These are phyloP conservation scores for Alternaria solani DNA, from an alignment of 2,329 filamentous ascomycete species.

Conservation along the genomic window DNA sequence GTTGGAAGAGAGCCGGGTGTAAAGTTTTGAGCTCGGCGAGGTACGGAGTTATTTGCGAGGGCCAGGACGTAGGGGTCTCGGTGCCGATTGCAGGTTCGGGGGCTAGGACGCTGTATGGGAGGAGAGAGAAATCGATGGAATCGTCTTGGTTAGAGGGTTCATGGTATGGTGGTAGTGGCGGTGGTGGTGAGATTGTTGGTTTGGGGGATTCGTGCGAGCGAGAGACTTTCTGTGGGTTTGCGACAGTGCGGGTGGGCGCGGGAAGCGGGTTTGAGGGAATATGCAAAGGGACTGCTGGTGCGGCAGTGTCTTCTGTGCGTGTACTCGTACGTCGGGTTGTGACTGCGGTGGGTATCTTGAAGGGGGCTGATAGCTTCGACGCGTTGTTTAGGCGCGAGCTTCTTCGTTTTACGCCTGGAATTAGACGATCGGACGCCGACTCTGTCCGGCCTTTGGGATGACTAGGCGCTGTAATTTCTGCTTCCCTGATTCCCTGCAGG, in stretches of 20 bases:
- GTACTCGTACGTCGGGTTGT: background rate
- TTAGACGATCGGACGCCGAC: background rate
- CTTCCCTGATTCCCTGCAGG: background rate
- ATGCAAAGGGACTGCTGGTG: background rate
- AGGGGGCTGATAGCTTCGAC: background rate
- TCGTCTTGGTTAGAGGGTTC: background rate
- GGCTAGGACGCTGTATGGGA: conserved; percentile 36
- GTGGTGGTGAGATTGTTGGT: background rate
- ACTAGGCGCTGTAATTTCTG: background rate
- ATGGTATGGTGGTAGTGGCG: too few species aligned
- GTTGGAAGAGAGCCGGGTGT: conserved; percentile 44
- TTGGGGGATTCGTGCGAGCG: background rate
- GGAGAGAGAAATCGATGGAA: conserved; percentile 30
- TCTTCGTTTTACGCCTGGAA: background rate
- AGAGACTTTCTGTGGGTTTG: background rate
- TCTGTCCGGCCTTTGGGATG: background rate
- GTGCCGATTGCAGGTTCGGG: conserved; percentile 36
- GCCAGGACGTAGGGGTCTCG: conserved; percentile 24
- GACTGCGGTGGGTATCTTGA: background rate
- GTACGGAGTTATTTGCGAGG: conserved; percentile 40
- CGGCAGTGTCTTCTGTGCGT: background rate
- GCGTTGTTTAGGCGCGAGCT: background rate
- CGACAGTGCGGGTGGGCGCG: background rate
- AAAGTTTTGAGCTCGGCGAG: conserved; percentile 39
- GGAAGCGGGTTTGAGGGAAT: background rate